These are phyloP conservation scores for Sclerotinia trifoliorum DNA, from an alignment of 2,329 filamentous ascomycete genomes.

Conservation along the genomic window DNA sequence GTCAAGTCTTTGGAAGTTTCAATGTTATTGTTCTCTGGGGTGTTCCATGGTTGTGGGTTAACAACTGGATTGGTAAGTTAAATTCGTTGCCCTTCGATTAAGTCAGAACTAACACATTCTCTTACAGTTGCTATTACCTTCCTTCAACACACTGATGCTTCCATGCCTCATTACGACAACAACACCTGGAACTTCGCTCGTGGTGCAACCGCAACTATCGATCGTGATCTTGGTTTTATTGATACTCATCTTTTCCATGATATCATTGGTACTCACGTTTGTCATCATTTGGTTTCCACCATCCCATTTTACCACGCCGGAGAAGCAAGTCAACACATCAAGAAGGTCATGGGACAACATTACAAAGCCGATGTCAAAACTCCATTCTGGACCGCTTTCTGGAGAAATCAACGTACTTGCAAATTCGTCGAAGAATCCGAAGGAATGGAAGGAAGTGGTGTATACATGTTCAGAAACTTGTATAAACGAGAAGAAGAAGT, in stretches of 20 bases:
- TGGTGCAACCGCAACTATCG: conserved; percentile 61
- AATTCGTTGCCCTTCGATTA: conserved; percentile 18
- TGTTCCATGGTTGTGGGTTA: conserved; percentile 67
- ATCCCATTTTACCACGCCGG: conserved; percentile 62
- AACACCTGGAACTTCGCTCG: conserved; percentile 61
- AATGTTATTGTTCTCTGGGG: conserved; percentile 60
- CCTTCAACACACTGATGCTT: conserved; percentile 66
- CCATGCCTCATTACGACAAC: conserved; percentile 57
- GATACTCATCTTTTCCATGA: conserved; percentile 65
- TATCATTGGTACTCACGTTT: conserved; percentile 63
- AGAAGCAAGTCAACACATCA: conserved; percentile 57
- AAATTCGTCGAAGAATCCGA: conserved; percentile 41
- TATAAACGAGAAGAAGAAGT: conserved; percentile 35
- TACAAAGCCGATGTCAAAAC: conserved; percentile 49
- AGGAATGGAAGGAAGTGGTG: conserved; percentile 38
- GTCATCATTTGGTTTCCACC: conserved; percentile 61
- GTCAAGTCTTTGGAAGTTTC: conserved; percentile 53
- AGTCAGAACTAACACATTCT: conserved; percentile 29
- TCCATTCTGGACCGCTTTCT: conserved; percentile 41
- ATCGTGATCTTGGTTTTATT: conserved; percentile 64
- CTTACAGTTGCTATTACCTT: conserved; percentile 67
- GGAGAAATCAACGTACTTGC: conserved; percentile 39
- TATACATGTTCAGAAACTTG: conserved; percentile 40
- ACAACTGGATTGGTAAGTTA: conserved; percentile 64
- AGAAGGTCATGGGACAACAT: conserved; percentile 53